Evolutionary conservation across 805 yeast genomes (phyloP).

Genomic region (Teunomyces gatunensis): DNA sequence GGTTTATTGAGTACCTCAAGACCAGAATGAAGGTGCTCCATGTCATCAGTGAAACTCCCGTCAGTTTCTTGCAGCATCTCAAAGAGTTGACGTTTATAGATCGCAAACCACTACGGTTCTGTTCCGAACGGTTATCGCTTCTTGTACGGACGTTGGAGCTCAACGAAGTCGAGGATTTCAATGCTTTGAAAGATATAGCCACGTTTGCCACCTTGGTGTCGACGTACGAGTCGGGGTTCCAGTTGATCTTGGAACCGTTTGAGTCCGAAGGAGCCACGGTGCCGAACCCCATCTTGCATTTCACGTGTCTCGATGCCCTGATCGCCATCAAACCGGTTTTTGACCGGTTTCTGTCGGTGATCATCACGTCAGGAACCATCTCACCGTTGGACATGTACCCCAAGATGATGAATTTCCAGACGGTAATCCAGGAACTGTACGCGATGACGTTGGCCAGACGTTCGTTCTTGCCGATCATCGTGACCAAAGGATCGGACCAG

Average conservation of each 20-base stretch:
- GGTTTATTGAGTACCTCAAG: constrained; percentile 91
- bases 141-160: constrained; percentile 88
- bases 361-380: constrained; percentile 96
- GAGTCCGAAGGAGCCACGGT: constrained; percentile 93
- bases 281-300: constrained; percentile 91
- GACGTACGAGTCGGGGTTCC: constrained; percentile 91
- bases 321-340: constrained; percentile 97
- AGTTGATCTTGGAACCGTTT: constrained; percentile 89
- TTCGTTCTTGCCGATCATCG: constrained; percentile 91
- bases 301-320: constrained; percentile 95
- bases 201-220: constrained; percentile 95
- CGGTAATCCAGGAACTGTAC: constrained; percentile 91
- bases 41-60: constrained; percentile 97
- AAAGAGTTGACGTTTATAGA: constrained; percentile 93
- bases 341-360: constrained; percentile 86
- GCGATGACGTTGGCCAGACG: constrained; percentile 92
- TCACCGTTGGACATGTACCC: constrained; percentile 99
- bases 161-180: constrained; percentile 84
- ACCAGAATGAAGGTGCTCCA: constrained; percentile 97
- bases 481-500: constrained; percentile 97
- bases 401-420: constrained; percentile 88
- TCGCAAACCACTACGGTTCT: constrained; percentile 83
- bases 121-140: constrained; percentile 86
- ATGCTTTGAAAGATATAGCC: constrained; percentile 91
- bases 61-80: constrained; percentile 86